phyloP scores from a whole-genome alignment of 2,329 filamentous ascomycete species.

The Ophiostoma perfectum region DNA sequence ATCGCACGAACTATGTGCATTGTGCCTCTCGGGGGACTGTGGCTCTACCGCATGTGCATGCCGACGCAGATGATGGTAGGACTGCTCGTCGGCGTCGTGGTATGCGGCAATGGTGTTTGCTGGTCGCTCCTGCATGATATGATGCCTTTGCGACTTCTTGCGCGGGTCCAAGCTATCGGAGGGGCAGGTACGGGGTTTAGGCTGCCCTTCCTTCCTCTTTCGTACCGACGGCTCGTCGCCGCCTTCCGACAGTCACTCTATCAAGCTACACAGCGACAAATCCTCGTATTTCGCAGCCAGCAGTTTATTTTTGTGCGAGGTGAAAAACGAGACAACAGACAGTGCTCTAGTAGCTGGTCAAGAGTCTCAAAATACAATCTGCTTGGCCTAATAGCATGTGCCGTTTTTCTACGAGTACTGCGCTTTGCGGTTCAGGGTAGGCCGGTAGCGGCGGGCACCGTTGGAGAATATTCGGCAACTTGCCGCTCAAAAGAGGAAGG shows the following conservation, averaged over 20 bases:
- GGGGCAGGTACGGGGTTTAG: conserved; percentile 3
- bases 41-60: too few relatives aligned
- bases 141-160: neutral
- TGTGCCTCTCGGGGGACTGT: too few relatives aligned
- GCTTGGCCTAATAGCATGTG: neutral
- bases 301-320: conserved; percentile 1
- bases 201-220: conserved; percentile 4
- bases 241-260: conserved; percentile 17
- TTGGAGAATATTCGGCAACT: neutral
- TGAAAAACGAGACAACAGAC: neutral
- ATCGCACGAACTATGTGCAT: too few relatives aligned
- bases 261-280: neutral
- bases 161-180: conserved; percentile 3
- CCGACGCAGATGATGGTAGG: too few relatives aligned
- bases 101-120: neutral
- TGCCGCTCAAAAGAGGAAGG: neutral
- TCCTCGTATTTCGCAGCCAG: neutral
- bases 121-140: neutral
- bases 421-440: neutral
- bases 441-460: neutral
- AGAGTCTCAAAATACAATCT: too few relatives aligned
- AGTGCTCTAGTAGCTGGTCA: neutral
- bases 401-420: neutral
- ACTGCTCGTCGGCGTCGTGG: too few relatives aligned
- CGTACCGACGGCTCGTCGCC: conserved; percentile 18